A percentile compares a stretch with the other conserved stretches of the same genome.
Conservation (phyloP, 2,329 filamentous ascomycete species). For the Fusarium sulawesiense region DNA sequence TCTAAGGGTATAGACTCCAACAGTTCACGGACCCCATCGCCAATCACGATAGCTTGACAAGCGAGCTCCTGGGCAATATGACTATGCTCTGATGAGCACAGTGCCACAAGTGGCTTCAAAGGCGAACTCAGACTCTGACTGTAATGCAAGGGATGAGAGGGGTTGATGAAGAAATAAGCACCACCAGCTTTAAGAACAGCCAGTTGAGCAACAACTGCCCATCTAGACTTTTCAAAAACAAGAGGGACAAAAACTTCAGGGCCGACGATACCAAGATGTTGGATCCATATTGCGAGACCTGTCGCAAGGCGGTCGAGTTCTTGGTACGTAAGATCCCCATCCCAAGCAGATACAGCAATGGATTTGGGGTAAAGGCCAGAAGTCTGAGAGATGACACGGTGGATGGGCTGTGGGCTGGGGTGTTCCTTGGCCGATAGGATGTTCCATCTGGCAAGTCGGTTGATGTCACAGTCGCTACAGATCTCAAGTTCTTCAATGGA, state of each 20-base stretch:
- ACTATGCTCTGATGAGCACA: background rate
- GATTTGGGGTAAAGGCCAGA: background rate
- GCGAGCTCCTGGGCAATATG: background rate
- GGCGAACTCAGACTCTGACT: background rate
- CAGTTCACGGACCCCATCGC: background rate
- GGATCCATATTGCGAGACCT: constrained; percentile 5
- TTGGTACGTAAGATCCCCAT: background rate
- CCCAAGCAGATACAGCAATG: constrained; percentile 4
- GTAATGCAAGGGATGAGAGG: background rate
- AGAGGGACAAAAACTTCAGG: constrained; percentile 4
- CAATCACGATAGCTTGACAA: background rate
- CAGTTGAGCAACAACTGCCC: constrained; percentile 3
- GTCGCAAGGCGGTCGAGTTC: background rate
- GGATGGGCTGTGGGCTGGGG: background rate
- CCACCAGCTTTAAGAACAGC: background rate
- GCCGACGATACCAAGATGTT: background rate
- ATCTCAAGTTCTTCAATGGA: background rate
- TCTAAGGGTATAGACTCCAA: background rate
- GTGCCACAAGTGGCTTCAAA: background rate
- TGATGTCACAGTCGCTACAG: constrained; percentile 1
- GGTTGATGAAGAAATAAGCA: constrained; percentile 13
- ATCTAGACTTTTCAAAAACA: constrained; percentile 9
- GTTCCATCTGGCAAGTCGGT: constrained; percentile 1
- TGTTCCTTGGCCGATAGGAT: background rate
- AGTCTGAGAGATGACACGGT: background rate